Percentiles rank a stretch among this genome's conserved stretches.
These are phyloP conservation scores for Cryphonectria carpinicola DNA, from an alignment of 2,329 filamentous ascomycete genomes.

Conservation along the genomic window DNA sequence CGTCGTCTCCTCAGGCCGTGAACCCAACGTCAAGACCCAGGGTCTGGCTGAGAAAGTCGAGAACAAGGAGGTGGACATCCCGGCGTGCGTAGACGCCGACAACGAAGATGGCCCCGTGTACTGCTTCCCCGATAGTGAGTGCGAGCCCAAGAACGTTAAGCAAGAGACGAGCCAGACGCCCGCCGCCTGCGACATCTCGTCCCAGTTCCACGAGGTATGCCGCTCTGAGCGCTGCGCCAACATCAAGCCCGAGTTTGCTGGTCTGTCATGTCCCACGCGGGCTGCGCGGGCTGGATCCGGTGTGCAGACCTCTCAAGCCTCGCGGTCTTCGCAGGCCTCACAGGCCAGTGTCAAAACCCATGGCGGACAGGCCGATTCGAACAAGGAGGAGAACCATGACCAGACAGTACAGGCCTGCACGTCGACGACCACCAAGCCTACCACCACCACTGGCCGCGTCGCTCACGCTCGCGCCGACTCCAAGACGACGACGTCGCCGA, in stretches of 20 bases:
- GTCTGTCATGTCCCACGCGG: neutral
- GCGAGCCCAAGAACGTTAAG: neutral
- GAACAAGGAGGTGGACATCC: neutral
- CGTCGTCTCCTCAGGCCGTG: neutral
- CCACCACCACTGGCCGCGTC: neutral
- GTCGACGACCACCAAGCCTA: too few species aligned
- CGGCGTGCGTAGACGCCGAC: too few species aligned
- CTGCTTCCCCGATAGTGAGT: too few species aligned
- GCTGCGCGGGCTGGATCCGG: neutral
- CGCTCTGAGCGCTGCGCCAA: neutral
- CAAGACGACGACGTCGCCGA: too few species aligned
- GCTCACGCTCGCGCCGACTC: neutral
- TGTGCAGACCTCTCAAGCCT: too few species aligned
- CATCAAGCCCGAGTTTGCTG: slow-evolving; percentile 2
- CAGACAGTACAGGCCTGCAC: too few species aligned
- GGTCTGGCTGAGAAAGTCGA: neutral
- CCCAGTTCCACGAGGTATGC: neutral
- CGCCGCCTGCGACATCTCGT: neutral
- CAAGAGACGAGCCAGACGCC: neutral
- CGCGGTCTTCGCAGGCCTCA: too few species aligned
- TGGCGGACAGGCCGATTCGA: neutral
- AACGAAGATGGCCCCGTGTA: neutral
- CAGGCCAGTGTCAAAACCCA: neutral
- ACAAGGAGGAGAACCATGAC: too few species aligned
- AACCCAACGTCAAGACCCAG: neutral